Base-by-base conservation (phyloP, 129 eudicot genomes). In the Escallonia herrerae region DNA sequence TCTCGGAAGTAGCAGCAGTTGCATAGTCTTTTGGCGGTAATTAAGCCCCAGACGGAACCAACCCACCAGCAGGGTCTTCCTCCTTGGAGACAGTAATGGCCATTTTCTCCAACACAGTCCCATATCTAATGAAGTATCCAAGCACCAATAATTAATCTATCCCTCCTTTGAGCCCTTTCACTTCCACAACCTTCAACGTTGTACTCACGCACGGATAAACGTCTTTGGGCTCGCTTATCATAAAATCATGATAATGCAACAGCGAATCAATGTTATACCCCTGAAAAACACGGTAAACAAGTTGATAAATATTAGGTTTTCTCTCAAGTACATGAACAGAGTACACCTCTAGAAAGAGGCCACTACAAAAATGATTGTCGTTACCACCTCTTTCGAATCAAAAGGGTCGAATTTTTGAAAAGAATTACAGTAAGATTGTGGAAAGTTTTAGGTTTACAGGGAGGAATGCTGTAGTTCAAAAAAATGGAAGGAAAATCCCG, bases 61-160 rank as follows among this genome's bases (percentile, higher is more conserved):
- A 22, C 54, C 11, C 33, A 6, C 39, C 44, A 48, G 8, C 13
- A 10, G 8, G 11, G 39, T 45, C 15, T 7, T 62, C 56, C 7
- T 43, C 59, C 39, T 55, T 40, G 2, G 69, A 41, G n/a, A 72
- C 7, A 38, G 3, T 13, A 33, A 77, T 61, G 43, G 2, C 7
- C 52, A 66, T 3, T 2, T 3, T 15, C 65, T 77, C 65, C 49
- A 72, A 33, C 2, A 15, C 70, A 1, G 11, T 5, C 3, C 74
- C 82, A 62, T 50, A 43, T 8, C 7, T 46, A 13, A 77, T 46
- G 15, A 77, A 15, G 62, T 44, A 72, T 3, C 7, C 8, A 12
- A 67, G 37, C 15, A 72, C 54, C 14, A 3, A 4, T 12, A n/a
- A 2, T 22, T 61, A 70, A 5, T 49, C 40, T 10, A 0, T 1